Evolutionary conservation across 2,329 filamentous ascomycete species (phyloP), one percentile per base, ranked within the genome.

Genomic region (Colletotrichum sp.): DNA sequence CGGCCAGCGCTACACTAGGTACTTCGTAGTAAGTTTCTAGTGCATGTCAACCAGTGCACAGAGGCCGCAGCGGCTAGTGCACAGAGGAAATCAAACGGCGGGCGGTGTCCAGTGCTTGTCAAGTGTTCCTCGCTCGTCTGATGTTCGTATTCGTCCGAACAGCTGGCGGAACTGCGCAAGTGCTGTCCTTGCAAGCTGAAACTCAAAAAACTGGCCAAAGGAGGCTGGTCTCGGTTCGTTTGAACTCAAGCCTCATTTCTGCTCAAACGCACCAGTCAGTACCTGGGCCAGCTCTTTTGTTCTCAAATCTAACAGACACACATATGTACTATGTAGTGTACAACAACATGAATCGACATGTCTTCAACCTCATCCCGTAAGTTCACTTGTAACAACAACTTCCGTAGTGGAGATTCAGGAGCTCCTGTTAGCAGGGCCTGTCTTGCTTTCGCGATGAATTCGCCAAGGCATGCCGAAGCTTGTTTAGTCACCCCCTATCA

Each of bases 61-160:
- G 71, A 69, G 36, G 32, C 28, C 36, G 49, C 44, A 49, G 49
- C 59, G 69, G 69, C 18, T 49, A 30, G 68, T 13, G 72, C 72
- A 68, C 55, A 57, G 73, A 64, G 32, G 39, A 73, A 73, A 49
- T 49, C 44, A 39, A 18, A 62, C 18, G 59, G 28, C 59, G 59
- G 28, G 59, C 28, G 59, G 30, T 32, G 59, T 24, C 18, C 30
- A 21, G 44, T 21, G 10, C 44, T 49, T 21, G 26, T n/a, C 39
- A 44, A n/a, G 55, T 59, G 16, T 59, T 28, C 55, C 21, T 59
- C 28, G 39, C 59, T 73, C 73, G 64, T 76, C 70, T 73, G 73
- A 76, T 76, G 73, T 73, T 62, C 70, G 70, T 73, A 69, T 76
- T 64, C 73, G 21, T 76, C 70, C 73, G 69, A 76, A 76, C 73